phyloP scores from a whole-genome alignment of 108 stramenopile species.

The Aurantiochytrium sp. region DNA sequence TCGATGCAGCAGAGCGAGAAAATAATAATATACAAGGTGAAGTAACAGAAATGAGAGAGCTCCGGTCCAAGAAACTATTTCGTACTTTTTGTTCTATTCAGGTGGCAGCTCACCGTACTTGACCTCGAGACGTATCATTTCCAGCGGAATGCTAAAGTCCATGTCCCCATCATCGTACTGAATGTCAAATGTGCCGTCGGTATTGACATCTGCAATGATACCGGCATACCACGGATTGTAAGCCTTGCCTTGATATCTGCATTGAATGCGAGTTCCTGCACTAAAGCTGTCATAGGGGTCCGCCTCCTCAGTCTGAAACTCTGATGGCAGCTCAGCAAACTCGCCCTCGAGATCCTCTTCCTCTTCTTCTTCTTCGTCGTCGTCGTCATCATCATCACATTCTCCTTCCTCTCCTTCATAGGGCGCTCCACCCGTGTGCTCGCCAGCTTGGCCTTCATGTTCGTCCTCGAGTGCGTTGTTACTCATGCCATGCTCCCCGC shows the following conservation, averaged over 20 bases:
- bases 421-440: too few relatives aligned
- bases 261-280: neutral
- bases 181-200: neutral
- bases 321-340: neutral
- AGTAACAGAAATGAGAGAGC: neutral
- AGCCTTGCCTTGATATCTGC: neutral
- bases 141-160: neutral
- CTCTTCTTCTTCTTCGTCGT: too few relatives aligned
- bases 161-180: neutral
- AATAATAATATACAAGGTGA: neutral
- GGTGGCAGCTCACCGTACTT: neutral
- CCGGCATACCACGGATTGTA: constrained; percentile 7
- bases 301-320: neutral
- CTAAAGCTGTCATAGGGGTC: neutral
- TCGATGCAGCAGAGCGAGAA: too few relatives aligned
- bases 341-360: too few relatives aligned
- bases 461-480: neutral
- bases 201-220: neutral
- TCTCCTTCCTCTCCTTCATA: neutral
- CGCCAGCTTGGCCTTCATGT: neutral
- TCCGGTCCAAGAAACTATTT: neutral
- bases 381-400: neutral
- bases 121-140: neutral
- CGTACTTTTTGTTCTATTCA: neutral
- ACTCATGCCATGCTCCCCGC: too few relatives aligned